Percentiles rank a stretch among this genome's conserved stretches.
phyloP scores from a whole-genome alignment of 495 filamentous ascomycete species.

The Penicillium diatomitis region DNA sequence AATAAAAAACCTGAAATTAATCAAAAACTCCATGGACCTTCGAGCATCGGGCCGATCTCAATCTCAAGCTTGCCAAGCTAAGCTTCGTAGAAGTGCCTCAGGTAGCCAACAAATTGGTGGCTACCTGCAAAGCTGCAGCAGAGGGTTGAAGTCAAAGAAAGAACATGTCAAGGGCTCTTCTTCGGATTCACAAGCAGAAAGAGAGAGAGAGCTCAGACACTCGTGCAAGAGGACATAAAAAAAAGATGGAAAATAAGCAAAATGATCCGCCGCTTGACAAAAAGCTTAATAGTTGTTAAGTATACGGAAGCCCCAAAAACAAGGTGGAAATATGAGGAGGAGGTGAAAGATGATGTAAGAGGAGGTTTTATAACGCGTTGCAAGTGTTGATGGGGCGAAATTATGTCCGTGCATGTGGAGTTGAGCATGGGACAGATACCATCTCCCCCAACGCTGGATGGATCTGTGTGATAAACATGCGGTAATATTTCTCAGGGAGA shows the following conservation, averaged over 20 bases:
- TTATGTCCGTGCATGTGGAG: conserved; percentile 17
- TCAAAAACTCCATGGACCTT: too few relatives aligned
- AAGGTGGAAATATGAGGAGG: conserved; percentile 9
- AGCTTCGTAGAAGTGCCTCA: too few relatives aligned
- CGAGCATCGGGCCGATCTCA: too few relatives aligned
- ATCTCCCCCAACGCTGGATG: conserved; percentile 9
- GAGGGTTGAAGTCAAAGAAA: too few relatives aligned
- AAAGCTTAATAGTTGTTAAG: conserved; percentile 18
- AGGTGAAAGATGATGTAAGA: background rate
- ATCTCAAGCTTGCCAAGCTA: too few relatives aligned
- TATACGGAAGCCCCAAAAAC: conserved; percentile 12
- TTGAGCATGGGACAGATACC: conserved; percentile 1
- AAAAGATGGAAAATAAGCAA: conserved; percentile 5
- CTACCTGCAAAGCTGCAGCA: too few relatives aligned
- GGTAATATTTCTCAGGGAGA: conserved; percentile 20
- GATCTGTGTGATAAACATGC: conserved; percentile 22
- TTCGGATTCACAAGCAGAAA: too few relatives aligned
- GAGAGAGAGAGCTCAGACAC: too few relatives aligned
- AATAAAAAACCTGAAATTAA: too few relatives aligned
- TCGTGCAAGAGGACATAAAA: background rate
- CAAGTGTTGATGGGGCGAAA: conserved; percentile 11
- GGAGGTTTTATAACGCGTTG: conserved; percentile 4
- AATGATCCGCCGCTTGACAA: conserved; percentile 15
- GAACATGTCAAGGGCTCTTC: too few relatives aligned
- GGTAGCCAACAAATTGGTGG: too few relatives aligned